Conservation (phyloP, 225 moss, liverwort and hornwort species). For the Thuidium tamariscinum region DNA sequence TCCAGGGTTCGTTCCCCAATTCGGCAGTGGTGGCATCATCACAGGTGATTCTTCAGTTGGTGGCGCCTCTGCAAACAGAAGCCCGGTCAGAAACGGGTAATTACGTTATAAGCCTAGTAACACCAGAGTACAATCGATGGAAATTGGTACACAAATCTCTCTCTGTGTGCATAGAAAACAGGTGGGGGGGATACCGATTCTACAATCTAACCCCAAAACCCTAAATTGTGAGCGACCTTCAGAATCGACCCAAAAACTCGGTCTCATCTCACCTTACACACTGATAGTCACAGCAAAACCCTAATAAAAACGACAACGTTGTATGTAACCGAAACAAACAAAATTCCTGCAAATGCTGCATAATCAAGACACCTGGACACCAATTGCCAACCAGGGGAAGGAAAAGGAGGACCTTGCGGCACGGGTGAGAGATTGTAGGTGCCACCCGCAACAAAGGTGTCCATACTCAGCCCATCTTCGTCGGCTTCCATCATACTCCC, state of each 20-base stretch:
- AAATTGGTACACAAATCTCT: background rate
- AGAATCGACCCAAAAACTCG: background rate
- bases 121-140: background rate
- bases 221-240: background rate
- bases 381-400: background rate
- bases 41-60: constrained; percentile 29
- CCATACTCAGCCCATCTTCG: constrained; percentile 40
- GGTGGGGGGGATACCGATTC: background rate
- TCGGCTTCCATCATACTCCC: constrained; percentile 53
- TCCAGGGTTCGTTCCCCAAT: constrained; percentile 35
- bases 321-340: background rate
- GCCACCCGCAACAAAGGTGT: constrained; percentile 29
- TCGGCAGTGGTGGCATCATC: constrained; percentile 30
- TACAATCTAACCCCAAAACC: background rate
- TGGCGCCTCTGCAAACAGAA: constrained; percentile 15
- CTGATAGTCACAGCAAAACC: background rate
- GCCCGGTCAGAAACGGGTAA: background rate
- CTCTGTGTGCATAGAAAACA: background rate
- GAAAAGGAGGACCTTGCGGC: constrained; percentile 19
- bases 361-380: background rate
- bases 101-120: background rate
- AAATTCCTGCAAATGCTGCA: background rate
- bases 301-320: background rate
- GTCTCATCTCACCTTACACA: background rate
- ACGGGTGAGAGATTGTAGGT: constrained; percentile 30